Evolutionary conservation across 768 basidiomycete species (phyloP), one percentile per base, ranked within the genome.

Genomic region (Termitomyces sp.): DNA sequence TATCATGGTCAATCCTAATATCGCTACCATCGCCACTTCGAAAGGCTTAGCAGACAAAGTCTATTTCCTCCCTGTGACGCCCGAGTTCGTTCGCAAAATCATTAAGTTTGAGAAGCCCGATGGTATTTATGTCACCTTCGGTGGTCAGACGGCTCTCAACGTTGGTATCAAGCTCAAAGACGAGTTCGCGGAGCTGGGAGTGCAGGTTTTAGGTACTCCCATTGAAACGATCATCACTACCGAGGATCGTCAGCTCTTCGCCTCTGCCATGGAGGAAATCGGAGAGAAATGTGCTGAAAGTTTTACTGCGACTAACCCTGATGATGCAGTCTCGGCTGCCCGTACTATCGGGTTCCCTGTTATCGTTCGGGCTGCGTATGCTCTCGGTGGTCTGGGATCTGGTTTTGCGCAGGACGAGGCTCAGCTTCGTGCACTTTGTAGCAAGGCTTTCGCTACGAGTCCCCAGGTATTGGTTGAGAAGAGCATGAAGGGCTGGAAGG

Each of bases 401-500:
- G 96, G 96, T 32, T 99, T 99, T 65, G 96, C 96, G n/a, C 86
- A 95, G 73, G 78, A 97, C 66, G 94, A 95, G 70, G 78, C 72
- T n/a, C 91, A 98, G 76, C 77, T 99, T 58, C 82, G 84, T 61
- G 89, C 90, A 32, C 76, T 99, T 20, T 98, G 95, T 68, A 82
- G 79, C 63, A 97, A 95, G 76, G 96, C 97, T 10, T 98, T 99
- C 68, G 95, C 96, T 46, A 98, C 94, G 14, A 94, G 92, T 65
- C 94, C 96, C 44, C 97, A 98, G 73, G 95, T 99, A 0, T 79
- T 99, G n/a, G 94, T 99, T 16, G 97, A 99, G 79, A 95, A 87
- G 80, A 94, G 92, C 65, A 98, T 98, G 96, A 98, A 98, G 75
- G 96, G 96, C 2, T 99, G 96, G 96, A 98, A 99, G 75, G 96